Percentiles rank a stretch among this genome's conserved stretches.
phyloP scores from a whole-genome alignment of 2,329 filamentous ascomycete species.

The Hymenoscyphus scutula region DNA sequence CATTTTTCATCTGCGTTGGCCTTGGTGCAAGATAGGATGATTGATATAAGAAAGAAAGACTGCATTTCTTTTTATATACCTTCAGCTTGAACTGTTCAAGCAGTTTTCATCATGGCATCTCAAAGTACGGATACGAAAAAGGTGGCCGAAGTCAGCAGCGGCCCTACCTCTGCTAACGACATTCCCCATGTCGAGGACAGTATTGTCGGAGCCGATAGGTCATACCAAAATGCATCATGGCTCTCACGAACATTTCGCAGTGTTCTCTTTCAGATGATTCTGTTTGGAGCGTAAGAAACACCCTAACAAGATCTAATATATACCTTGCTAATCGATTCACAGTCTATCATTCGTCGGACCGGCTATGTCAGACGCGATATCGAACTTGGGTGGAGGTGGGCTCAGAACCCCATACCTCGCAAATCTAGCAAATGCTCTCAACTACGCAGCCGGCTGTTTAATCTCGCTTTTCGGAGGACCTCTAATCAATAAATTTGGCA shows the following conservation, averaged over 20 bases:
- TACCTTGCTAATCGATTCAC: neutral
- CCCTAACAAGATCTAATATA: no score
- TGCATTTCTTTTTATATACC: neutral
- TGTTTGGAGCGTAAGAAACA: conserved; percentile 16
- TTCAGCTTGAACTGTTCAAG: neutral
- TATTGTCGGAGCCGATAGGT: conserved; percentile 9
- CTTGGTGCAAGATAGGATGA: neutral
- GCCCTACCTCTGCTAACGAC: neutral
- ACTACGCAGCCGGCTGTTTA: conserved; percentile 17
- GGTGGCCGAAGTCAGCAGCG: neutral
- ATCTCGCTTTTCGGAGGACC: conserved; percentile 36
- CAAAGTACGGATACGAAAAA: neutral
- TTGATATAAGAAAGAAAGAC: neutral
- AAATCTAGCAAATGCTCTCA: conserved; percentile 21
- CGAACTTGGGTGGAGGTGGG: conserved; percentile 22
- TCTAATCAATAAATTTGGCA: conserved; percentile 41
- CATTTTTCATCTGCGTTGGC: neutral
- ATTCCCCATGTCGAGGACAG: neutral
- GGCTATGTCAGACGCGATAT: conserved; percentile 24
- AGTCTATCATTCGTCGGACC: conserved; percentile 24
- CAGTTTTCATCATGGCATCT: neutral
- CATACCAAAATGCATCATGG: conserved; percentile 8
- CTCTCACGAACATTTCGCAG: conserved; percentile 13
- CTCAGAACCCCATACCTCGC: conserved; percentile 21
- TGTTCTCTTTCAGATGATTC: conserved; percentile 19